These are phyloP conservation scores for Cordyceps sp. DNA, from an alignment of 2,329 filamentous ascomycete species.

Conservation along the genomic window DNA sequence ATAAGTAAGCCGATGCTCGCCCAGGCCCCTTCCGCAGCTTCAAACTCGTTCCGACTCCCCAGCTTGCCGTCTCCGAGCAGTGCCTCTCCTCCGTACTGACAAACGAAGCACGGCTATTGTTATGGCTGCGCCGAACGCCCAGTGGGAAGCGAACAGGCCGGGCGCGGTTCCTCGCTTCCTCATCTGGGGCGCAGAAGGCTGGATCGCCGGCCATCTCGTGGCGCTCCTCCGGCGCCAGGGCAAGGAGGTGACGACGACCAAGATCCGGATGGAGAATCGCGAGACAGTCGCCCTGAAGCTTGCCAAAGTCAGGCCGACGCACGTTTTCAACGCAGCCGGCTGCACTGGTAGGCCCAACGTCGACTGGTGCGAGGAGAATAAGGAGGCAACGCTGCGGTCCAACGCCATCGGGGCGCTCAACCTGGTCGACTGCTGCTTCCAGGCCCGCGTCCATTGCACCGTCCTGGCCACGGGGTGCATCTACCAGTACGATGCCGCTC, in stretches of 20 bases:
- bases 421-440: slow-evolving; percentile 42
- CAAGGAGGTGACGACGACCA: slow-evolving; percentile 44
- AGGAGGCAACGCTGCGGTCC: slow-evolving; percentile 47
- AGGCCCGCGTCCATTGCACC: slow-evolving; percentile 43
- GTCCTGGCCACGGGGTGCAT: slow-evolving; percentile 54
- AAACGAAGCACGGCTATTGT: no score
- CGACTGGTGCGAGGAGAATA: slow-evolving; percentile 57
- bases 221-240: slow-evolving; percentile 38
- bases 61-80: no score
- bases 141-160: no score
- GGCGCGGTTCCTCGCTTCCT: slow-evolving; percentile 27
- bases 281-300: slow-evolving; percentile 39
- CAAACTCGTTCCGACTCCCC: no score
- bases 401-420: slow-evolving; percentile 51
- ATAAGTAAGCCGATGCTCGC: no score
- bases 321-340: slow-evolving; percentile 50
- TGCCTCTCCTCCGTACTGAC: no score
- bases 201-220: slow-evolving; percentile 46
- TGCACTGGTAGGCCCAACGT: slow-evolving; percentile 52
- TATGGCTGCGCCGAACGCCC: no score
- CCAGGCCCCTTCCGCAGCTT: no score
- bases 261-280: slow-evolving; percentile 47
- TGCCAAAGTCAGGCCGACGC: slow-evolving; percentile 42
- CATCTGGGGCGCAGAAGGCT: slow-evolving; percentile 48
- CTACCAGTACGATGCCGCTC: slow-evolving; percentile 44